Evolutionary conservation across 2,329 filamentous ascomycete species (phyloP), one percentile per base, ranked within the genome.

Genomic region (Triangularia verruculosa): DNA sequence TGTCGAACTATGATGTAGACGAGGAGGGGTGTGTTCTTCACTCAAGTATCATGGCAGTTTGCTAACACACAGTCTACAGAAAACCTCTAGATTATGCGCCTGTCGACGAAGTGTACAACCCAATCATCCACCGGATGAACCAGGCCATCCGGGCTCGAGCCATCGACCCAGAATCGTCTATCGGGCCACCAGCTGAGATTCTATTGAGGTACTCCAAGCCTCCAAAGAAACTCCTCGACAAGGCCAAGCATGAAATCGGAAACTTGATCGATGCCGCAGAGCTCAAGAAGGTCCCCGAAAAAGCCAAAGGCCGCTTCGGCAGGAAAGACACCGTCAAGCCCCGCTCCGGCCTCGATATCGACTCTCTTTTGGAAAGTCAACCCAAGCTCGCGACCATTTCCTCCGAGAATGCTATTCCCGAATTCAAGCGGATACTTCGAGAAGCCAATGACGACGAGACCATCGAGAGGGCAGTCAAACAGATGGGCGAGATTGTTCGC

Each of bases 201-300:
- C 80, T 98, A 6, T 83, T 88, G 0, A 88, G 88, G 69, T 95
- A 90, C 74, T 89, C 92, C 0, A 79, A 85, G 0, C 91, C 91
- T 1, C 91, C 93, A 0, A 77, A 86, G 58, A 83, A 89, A 3
- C 79, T 96, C 6, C 72, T 91, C 0, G 75, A 83, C 20, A 82
- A 83, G 61, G 84, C 88, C 1, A 77, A 78, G 74, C 70, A 71
- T 9, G 85, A 76, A 66, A 83, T 97, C 12, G 80, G 89, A 2
- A 79, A 81, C 13, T 82, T 98, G 9, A 85, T 91, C 64, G 77
- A 84, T 54, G 83, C 83, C 12, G 90, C 92, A 20, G 87, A 92
- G 65, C 87, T 99, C 65, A 97, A 97, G 79, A 92, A 92, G 80
- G 92, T 97, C 0, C 91, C 92, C 7, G 88, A 89, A 0, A 95